Percentiles rank a stretch among this genome's conserved stretches.
Conservation (phyloP, 2,329 filamentous ascomycete species). For the Epichloe glyceriae region DNA sequence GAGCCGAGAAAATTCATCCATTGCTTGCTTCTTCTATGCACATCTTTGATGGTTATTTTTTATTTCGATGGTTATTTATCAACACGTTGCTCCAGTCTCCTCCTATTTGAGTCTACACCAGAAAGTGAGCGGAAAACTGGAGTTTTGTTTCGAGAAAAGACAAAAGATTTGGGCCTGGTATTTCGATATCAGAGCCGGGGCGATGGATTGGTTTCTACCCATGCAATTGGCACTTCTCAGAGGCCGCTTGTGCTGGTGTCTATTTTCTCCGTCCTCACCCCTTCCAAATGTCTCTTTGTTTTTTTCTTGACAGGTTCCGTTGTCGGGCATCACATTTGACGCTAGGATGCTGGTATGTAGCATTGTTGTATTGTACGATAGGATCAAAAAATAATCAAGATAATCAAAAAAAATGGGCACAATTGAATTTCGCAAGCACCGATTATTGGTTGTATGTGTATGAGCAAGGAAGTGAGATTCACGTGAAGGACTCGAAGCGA, state of each 20-base stretch:
- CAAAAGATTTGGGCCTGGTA: neutral
- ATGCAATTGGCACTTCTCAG: neutral
- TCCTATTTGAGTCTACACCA: neutral
- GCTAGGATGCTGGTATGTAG: conserved; percentile 8
- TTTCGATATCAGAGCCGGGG: neutral
- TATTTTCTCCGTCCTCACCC: neutral
- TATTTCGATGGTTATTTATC: neutral
- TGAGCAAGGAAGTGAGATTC: neutral
- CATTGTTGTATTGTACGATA: conserved; percentile 10
- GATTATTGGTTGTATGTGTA: neutral
- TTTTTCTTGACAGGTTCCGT: conserved; percentile 1
- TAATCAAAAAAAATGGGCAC: neutral
- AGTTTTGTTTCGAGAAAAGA: neutral
- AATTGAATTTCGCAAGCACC: neutral
- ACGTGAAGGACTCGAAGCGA: neutral
- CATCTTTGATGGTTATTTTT: neutral
- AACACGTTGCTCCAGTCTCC: neutral
- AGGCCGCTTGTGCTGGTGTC: neutral
- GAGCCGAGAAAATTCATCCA: neutral
- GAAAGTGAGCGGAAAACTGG: neutral
- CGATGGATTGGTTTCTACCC: neutral
- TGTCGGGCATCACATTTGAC: conserved; percentile 6
- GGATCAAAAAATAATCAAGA: conserved; percentile 3
- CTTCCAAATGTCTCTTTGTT: conserved; percentile 1
- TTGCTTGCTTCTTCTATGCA: conserved; percentile 2